Evolutionary conservation across 176 grass and related monocot species (phyloP).

Genomic region (Avena atlantica): DNA sequence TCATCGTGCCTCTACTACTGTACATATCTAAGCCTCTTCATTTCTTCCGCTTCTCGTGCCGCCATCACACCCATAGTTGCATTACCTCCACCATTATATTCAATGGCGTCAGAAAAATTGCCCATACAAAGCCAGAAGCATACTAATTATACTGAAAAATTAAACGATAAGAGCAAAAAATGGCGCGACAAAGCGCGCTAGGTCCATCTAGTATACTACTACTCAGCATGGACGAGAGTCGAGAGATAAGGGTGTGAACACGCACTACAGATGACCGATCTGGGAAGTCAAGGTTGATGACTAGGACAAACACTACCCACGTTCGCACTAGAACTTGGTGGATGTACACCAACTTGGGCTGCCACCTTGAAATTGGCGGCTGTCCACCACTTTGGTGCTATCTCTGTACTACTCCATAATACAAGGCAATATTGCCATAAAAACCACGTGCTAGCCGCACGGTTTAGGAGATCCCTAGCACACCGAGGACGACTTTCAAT

Average conservation of each 20-base stretch:
- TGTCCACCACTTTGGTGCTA: not conserved
- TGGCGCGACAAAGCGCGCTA: too few relatives aligned
- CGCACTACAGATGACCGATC: not conserved
- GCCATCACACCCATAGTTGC: too few relatives aligned
- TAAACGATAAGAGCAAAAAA: too few relatives aligned
- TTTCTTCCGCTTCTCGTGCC: too few relatives aligned
- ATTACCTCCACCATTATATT: too few relatives aligned
- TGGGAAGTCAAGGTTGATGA: not conserved
- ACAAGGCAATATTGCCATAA: not conserved
- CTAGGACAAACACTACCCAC: not conserved
- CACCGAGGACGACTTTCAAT: too few relatives aligned
- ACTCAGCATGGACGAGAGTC: not conserved
- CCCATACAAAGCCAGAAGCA: too few relatives aligned
- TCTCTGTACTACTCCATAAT: not conserved
- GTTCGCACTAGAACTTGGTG: not conserved
- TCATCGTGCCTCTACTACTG: too few relatives aligned
- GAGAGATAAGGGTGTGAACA: not conserved
- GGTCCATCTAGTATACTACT: too few relatives aligned
- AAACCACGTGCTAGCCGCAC: slow-evolving; percentile 14
- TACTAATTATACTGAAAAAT: too few relatives aligned
- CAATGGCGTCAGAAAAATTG: too few relatives aligned
- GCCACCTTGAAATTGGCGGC: not conserved
- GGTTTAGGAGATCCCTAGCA: not conserved
- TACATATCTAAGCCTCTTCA: too few relatives aligned
- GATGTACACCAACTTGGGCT: not conserved